Evolutionary conservation across 2,329 filamentous ascomycete genomes (phyloP).

Genomic region (Xylariales sp.): DNA sequence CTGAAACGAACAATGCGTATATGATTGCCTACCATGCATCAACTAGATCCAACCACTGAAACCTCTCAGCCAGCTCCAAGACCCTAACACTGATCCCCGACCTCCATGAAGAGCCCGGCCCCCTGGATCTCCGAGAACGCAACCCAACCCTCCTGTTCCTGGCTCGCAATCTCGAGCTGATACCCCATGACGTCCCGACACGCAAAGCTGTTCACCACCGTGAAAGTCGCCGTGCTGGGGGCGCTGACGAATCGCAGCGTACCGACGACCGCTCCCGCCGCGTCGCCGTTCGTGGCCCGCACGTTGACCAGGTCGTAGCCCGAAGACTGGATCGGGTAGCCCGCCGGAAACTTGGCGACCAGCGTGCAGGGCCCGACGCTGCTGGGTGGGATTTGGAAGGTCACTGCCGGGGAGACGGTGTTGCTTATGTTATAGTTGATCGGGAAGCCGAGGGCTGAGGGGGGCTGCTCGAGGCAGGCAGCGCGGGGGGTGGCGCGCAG

Average conservation of each 20-base stretch:
- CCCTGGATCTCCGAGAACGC: conserved; percentile 12
- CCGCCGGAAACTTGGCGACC: conserved; percentile 21
- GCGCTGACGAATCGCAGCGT: conserved; percentile 15
- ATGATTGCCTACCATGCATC: too few species aligned
- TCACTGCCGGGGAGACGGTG: conserved; percentile 8
- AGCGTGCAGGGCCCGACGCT: conserved; percentile 22
- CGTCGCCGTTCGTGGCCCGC: conserved; percentile 17
- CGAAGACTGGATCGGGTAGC: conserved; percentile 13
- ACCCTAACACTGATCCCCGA: conserved; percentile 7
- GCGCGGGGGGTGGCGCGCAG: conserved; percentile 1
- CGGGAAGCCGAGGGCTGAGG: conserved; percentile 11
- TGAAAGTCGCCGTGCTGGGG: conserved; percentile 10
- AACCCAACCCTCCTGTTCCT: conserved; percentile 27
- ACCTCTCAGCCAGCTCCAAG: too few species aligned
- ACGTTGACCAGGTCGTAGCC: conserved; percentile 8
- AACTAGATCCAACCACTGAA: too few species aligned
- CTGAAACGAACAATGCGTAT: too few species aligned
- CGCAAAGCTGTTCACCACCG: conserved; percentile 21
- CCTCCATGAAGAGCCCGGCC: conserved; percentile 15
- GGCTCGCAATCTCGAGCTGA: conserved; percentile 16
- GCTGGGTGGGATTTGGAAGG: conserved; percentile 16
- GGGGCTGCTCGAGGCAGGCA: conserved; percentile 13
- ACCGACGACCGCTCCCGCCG: conserved; percentile 20
- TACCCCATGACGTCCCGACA: conserved; percentile 21
- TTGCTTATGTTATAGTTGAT: conserved; percentile 16